Percentiles rank a stretch among this genome's conserved stretches.
Conservation (phyloP, 2,329 filamentous ascomycete genomes). For the Pestalotiopsis sp. region DNA sequence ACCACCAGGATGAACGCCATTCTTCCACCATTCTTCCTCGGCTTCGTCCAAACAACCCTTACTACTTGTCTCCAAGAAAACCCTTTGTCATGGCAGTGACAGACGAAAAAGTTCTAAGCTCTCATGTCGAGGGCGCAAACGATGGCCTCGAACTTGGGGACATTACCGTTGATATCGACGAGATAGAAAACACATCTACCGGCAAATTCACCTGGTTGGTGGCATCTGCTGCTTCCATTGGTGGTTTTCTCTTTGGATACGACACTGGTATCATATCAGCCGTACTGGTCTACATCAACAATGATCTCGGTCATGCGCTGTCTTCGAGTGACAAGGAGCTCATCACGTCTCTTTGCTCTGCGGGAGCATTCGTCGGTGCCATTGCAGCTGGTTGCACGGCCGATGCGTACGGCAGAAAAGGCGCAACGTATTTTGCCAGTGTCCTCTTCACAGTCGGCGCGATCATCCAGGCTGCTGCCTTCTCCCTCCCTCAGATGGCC, state of each 20-base stretch:
- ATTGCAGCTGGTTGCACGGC: constrained; percentile 38
- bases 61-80: neutral
- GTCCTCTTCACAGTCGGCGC: constrained; percentile 41
- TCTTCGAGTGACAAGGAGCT: constrained; percentile 40
- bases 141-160: neutral
- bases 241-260: neutral
- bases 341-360: constrained; percentile 20
- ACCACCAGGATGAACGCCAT: neutral
- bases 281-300: neutral
- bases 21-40: neutral
- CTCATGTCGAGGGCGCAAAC: neutral
- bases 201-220: neutral
- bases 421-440: constrained; percentile 41
- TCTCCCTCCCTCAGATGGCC: constrained; percentile 43
- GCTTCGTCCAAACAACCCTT: neutral
- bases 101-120: neutral
- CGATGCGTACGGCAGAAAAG: constrained; percentile 41
- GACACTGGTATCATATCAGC: neutral
- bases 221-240: neutral
- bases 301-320: constrained; percentile 29
- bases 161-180: neutral
- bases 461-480: constrained; percentile 36
- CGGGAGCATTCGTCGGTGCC: constrained; percentile 47
- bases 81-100: neutral
- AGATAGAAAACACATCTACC: neutral